Conservation (phyloP, 148 eudicot genomes). For the Chenopodium quinoa region DNA sequence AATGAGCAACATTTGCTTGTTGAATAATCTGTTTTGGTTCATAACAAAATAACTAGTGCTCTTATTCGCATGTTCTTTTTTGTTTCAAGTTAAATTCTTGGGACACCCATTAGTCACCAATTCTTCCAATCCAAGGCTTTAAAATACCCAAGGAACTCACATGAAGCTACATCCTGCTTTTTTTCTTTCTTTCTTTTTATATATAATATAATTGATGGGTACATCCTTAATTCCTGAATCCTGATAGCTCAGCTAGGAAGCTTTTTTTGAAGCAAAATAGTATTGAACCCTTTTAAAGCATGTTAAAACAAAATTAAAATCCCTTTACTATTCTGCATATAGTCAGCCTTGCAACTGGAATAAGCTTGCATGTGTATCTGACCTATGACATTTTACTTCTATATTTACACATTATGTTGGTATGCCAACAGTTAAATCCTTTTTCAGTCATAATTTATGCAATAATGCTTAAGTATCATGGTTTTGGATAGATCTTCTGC, state of each 20-base stretch:
- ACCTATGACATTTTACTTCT: neutral
- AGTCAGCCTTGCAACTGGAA: slow-evolving; percentile 1
- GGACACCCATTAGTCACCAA: neutral
- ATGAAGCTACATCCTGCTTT: neutral
- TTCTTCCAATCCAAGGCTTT: slow-evolving; percentile 1
- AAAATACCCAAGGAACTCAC: neutral
- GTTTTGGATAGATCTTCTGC: neutral
- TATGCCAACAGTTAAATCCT: neutral
- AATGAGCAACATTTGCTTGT: neutral
- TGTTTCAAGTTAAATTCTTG: neutral
- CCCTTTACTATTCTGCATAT: neutral
- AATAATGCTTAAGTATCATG: neutral
- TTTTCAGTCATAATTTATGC: neutral
- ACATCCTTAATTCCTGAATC: neutral
- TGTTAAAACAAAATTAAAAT: neutral
- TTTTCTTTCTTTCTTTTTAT: too few species aligned
- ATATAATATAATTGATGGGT: too few species aligned
- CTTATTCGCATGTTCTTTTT: neutral
- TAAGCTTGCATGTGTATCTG: neutral
- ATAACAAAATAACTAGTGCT: neutral
- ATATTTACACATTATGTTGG: neutral
- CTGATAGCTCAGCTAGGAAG: neutral
- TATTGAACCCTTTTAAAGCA: neutral
- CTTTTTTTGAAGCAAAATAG: neutral
- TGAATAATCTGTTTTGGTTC: neutral